Conservation (phyloP, 345 rosid species). For the Firmiana major region DNA sequence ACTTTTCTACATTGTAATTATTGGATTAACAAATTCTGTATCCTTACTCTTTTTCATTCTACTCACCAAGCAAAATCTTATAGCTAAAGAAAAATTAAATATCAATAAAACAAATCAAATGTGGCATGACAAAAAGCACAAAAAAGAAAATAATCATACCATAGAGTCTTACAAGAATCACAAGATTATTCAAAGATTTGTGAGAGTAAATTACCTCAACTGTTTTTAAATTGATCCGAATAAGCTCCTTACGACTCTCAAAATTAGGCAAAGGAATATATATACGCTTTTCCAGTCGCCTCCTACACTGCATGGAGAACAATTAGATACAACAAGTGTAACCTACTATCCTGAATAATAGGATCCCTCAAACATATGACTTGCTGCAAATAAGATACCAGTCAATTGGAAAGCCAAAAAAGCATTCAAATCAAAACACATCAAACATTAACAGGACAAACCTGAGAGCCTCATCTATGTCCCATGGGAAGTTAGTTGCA, state of each 20-base stretch:
- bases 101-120: background rate
- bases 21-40: no score
- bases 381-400: background rate
- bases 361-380: conserved; percentile 3
- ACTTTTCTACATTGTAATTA: no score
- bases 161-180: background rate
- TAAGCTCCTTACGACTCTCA: conserved; percentile 95
- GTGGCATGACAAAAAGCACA: background rate
- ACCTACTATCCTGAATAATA: background rate
- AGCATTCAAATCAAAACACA: background rate
- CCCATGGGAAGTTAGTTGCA: conserved; percentile 99
- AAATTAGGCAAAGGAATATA: conserved; percentile 95
- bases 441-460: conserved; percentile 20
- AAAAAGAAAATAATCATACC: background rate
- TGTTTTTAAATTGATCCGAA: conserved; percentile 86
- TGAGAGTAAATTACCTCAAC: conserved; percentile 63
- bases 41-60: no score
- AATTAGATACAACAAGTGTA: background rate
- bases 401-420: background rate
- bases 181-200: background rate
- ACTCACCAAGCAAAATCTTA: background rate
- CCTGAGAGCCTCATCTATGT: conserved; percentile 99
- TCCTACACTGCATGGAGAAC: conserved; percentile 49
- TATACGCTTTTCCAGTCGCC: conserved; percentile 97
- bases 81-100: background rate